Evolutionary conservation across 1,284 basidiomycete genomes (phyloP).

Genomic region (Pseudozyma hubeiensis): DNA sequence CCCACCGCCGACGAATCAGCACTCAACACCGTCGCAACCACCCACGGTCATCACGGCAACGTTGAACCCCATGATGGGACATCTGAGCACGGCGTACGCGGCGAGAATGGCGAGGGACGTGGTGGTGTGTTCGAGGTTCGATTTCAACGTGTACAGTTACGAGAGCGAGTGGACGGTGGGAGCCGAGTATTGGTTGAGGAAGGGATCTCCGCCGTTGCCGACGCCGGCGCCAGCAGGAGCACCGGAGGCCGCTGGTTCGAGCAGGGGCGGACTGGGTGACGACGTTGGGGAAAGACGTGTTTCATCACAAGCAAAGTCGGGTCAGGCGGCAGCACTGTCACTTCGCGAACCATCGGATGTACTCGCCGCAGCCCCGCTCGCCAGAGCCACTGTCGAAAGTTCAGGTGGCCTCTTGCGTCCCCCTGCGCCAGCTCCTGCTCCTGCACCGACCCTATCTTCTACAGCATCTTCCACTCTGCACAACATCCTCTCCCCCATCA

Average conservation of each 20-base stretch:
- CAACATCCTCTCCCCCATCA: constrained; percentile 71
- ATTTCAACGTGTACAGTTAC: constrained; percentile 96
- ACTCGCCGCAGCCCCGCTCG: too few species aligned
- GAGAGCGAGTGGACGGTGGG: constrained; percentile 93
- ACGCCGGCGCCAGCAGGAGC: neutral
- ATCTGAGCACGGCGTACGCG: constrained; percentile 89
- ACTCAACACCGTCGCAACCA: constrained; percentile 71
- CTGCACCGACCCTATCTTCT: neutral
- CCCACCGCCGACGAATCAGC: neutral
- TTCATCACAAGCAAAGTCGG: neutral
- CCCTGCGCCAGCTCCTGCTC: neutral
- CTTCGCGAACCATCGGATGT: neutral
- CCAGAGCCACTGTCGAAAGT: too few species aligned
- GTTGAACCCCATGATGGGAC: constrained; percentile 96
- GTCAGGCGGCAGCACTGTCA: neutral
- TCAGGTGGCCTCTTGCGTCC: neutral
- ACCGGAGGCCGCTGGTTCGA: too few species aligned
- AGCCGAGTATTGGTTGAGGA: constrained; percentile 60
- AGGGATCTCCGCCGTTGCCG: neutral
- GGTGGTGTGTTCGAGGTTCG: constrained; percentile 89
- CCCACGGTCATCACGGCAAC: constrained; percentile 93
- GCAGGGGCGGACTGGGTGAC: too few species aligned
- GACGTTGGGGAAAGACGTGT: neutral
- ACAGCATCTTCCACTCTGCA: neutral
- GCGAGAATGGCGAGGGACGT: constrained; percentile 87